Conservation (phyloP, 208 protist genomes). For the Phytomonas serpens region DNA sequence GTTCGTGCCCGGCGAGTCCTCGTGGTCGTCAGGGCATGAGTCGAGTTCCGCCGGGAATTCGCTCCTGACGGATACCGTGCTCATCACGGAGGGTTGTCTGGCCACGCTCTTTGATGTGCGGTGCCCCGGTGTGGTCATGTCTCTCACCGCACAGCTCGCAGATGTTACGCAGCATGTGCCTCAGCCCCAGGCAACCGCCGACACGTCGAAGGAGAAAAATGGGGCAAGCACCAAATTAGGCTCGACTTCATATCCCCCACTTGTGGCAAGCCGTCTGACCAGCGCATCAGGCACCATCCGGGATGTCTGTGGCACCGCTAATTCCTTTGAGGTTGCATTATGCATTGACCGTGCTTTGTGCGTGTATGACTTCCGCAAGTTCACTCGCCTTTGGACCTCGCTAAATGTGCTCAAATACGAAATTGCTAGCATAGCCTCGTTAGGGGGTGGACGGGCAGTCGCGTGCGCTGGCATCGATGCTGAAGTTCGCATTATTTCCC, state of each 20-base stretch:
- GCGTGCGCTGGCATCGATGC: conserved; percentile 60
- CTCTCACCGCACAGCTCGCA: conserved; percentile 14
- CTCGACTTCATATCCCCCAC: conserved; percentile 6
- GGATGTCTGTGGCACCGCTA: conserved; percentile 45
- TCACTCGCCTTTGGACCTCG: conserved; percentile 39
- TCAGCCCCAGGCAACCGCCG: background rate
- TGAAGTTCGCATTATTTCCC: conserved; percentile 40
- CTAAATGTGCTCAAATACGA: conserved; percentile 77
- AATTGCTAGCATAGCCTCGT: conserved; percentile 38
- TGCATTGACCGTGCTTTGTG: conserved; percentile 56
- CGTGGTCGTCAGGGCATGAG: conserved; percentile 4
- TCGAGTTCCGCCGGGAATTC: background rate
- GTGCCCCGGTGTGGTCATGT: conserved; percentile 41
- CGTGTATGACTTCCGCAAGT: conserved; percentile 78
- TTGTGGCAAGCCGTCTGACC: conserved; percentile 50
- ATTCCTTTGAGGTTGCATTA: conserved; percentile 52
- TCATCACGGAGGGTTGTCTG: conserved; percentile 59
- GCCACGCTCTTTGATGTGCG: conserved; percentile 67
- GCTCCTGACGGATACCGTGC: conserved; percentile 23
- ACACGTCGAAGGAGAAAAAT: background rate
- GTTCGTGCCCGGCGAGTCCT: conserved; percentile 18
- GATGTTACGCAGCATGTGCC: conserved; percentile 5
- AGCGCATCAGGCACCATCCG: conserved; percentile 29
- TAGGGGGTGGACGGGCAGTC: conserved; percentile 36
- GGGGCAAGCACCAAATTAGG: background rate